Conservation (phyloP, 2,329 filamentous ascomycete species). For the Aspergillus pseudoterreus region DNA sequence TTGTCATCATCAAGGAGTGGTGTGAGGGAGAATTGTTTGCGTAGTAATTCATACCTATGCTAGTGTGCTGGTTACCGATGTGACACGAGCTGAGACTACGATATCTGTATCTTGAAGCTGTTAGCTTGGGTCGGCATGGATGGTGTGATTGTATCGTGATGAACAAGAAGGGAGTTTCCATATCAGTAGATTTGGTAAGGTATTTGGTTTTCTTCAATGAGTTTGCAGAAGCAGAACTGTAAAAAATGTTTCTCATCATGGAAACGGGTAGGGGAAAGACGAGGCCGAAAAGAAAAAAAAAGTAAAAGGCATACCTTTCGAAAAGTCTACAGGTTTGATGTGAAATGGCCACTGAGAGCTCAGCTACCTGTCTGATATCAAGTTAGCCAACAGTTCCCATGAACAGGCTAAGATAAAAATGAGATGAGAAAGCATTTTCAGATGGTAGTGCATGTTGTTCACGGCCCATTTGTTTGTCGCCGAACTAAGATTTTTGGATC, state of each 20-base stretch:
- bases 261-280: slow-evolving; percentile 11
- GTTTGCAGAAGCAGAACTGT: slow-evolving; percentile 63
- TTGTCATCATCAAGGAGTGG: slow-evolving; percentile 51
- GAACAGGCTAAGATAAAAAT: slow-evolving; percentile 2
- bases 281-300: not conserved
- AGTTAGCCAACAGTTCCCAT: slow-evolving; percentile 8
- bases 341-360: not conserved
- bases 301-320: slow-evolving; percentile 13
- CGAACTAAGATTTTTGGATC: slow-evolving; percentile 50
- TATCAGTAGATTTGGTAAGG: slow-evolving; percentile 56
- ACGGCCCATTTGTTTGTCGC: slow-evolving; percentile 54
- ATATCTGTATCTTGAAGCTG: slow-evolving; percentile 12
- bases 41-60: slow-evolving; percentile 21
- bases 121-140: slow-evolving; percentile 6
- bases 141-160: not conserved
- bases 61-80: not conserved
- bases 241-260: slow-evolving; percentile 51
- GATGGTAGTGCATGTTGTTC: slow-evolving; percentile 63
- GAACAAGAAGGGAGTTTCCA: slow-evolving; percentile 8
- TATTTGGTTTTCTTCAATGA: slow-evolving; percentile 56
- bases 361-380: not conserved
- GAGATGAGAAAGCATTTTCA: slow-evolving; percentile 31
- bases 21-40: slow-evolving; percentile 8
- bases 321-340: not conserved
- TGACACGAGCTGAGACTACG: not conserved